Evolutionary conservation across 352 stramenopile species (phyloP).

Genomic region (Globisporangium okanoganense): DNA sequence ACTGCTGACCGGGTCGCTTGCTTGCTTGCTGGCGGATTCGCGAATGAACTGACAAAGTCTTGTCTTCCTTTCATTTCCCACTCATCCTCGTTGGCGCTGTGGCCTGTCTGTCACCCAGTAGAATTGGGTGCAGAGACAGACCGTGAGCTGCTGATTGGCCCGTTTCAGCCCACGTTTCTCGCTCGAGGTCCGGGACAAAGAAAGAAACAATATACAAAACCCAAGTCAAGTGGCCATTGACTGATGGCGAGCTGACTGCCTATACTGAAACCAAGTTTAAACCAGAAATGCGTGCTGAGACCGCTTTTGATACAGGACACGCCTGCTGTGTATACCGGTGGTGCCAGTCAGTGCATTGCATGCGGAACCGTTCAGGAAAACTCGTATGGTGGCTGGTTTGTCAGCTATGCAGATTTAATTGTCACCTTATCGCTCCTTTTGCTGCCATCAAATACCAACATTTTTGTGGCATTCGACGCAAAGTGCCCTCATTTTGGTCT

Average conservation of each 20-base stretch:
- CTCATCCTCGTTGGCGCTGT: background rate
- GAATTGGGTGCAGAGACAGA: background rate
- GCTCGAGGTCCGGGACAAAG: too few relatives aligned
- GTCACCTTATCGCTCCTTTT: too few relatives aligned
- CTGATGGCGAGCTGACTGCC: background rate
- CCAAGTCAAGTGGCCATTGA: background rate
- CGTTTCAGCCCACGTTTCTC: background rate
- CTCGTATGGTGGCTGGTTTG: background rate
- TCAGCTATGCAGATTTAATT: too few relatives aligned
- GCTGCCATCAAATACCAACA: too few relatives aligned
- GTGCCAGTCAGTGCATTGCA: background rate
- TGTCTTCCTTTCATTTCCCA: too few relatives aligned
- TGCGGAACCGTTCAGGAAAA: conserved; percentile 1
- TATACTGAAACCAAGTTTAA: background rate
- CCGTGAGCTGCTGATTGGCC: background rate
- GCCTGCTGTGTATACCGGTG: background rate
- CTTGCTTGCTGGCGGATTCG: conserved; percentile 2
- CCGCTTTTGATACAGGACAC: too few relatives aligned
- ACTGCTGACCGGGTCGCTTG: too few relatives aligned
- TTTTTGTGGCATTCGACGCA: too few relatives aligned
- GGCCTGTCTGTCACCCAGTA: background rate
- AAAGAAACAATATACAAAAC: too few relatives aligned
- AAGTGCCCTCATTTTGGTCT: background rate
- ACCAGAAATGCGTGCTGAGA: background rate
- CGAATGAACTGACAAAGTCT: conserved; percentile 10